A percentile compares a stretch with the other conserved stretches of the same genome.
Conservation (phyloP, 164 flowering plant species). For the Vitis amurensis region DNA sequence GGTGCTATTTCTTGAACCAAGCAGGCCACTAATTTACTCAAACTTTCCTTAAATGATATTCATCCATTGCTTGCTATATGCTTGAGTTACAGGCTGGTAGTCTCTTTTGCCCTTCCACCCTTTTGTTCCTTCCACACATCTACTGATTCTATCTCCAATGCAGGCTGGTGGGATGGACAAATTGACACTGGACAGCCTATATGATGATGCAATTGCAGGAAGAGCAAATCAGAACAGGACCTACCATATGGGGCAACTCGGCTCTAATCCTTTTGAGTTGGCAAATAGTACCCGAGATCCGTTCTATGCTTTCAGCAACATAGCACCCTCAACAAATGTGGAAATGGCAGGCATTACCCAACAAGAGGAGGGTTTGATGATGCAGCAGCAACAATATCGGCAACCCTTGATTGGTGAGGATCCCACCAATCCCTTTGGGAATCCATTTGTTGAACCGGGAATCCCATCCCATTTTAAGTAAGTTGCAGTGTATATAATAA, state of each 20-base stretch:
- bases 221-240: conserved; percentile 22
- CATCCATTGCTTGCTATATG: too few species aligned
- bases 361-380: conserved; percentile 24
- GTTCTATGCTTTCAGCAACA: conserved; percentile 17
- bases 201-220: conserved; percentile 31
- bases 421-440: conserved; percentile 26
- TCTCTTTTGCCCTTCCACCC: too few species aligned
- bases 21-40: too few species aligned
- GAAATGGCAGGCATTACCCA: conserved; percentile 29
- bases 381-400: conserved; percentile 23
- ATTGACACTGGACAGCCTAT: conserved; percentile 40
- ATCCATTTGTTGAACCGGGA: conserved; percentile 19
- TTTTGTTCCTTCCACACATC: too few species aligned
- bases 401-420: too few species aligned
- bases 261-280: conserved; percentile 34
- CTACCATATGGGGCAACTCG: conserved; percentile 15
- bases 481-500: too few species aligned
- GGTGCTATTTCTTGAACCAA: neutral
- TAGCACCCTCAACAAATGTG: conserved; percentile 23
- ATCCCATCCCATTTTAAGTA: neutral
- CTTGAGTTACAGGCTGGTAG: too few species aligned
- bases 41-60: too few species aligned
- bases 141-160: conserved; percentile 3
- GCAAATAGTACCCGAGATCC: conserved; percentile 16
- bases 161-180: conserved; percentile 46